Conservation (phyloP, 2,329 filamentous ascomycete species). For the Aureobasidium sp. region DNA sequence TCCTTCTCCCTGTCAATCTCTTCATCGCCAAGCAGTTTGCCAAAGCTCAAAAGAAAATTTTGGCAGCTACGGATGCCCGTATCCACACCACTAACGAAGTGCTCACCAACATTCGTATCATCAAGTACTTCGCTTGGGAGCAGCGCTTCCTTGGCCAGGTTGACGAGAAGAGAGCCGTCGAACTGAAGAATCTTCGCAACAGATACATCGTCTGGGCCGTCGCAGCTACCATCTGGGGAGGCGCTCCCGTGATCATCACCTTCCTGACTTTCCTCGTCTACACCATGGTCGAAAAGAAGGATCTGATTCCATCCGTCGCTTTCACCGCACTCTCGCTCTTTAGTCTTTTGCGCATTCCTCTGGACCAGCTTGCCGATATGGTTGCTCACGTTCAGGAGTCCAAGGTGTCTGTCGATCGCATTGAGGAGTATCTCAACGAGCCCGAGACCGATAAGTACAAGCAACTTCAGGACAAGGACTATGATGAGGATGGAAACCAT, state of each 20-base stretch:
- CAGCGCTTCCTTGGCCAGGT: conserved; percentile 79
- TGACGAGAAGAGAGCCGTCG: conserved; percentile 75
- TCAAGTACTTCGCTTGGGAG: conserved; percentile 99
- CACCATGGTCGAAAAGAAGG: conserved; percentile 82
- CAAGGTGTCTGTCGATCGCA: conserved; percentile 92
- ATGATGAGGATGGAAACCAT: conserved; percentile 60
- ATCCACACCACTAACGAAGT: conserved; percentile 97
- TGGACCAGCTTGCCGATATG: conserved; percentile 98
- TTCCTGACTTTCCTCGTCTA: conserved; percentile 95
- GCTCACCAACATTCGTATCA: conserved; percentile 93
- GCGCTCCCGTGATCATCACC: conserved; percentile 88
- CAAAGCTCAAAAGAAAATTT: conserved; percentile 79
- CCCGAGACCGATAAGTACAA: conserved; percentile 94
- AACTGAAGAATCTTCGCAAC: conserved; percentile 69
- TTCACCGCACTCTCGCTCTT: conserved; percentile 97
- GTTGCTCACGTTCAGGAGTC: conserved; percentile 96
- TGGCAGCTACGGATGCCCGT: conserved; percentile 87
- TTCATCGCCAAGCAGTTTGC: conserved; percentile 79
- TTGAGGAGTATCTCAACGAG: conserved; percentile 87
- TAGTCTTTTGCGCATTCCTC: conserved; percentile 80
- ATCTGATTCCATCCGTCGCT: conserved; percentile 81
- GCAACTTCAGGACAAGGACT: conserved; percentile 66
- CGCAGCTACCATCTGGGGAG: conserved; percentile 94
- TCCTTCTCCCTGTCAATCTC: conserved; percentile 86
- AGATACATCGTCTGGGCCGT: conserved; percentile 87